Base-by-base conservation (phyloP, 2,329 filamentous ascomycete species). In the Cryphonectria naterciae region DNA sequence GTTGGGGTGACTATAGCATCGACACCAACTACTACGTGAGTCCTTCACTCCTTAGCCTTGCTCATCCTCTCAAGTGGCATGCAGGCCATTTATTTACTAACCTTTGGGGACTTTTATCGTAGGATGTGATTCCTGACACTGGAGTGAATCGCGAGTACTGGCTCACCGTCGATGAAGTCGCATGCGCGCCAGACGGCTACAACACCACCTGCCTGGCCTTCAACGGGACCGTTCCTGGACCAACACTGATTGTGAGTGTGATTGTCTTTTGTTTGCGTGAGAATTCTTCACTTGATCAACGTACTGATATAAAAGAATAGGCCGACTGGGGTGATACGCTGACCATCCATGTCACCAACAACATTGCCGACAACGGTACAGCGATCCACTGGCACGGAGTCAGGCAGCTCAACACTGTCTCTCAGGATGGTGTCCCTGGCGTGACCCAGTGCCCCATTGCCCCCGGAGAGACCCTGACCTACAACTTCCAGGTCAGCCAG, bases 281-380 rank as follows among this genome's bases (percentile, higher is more conserved):
- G 3, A 7, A 22, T 15, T 22, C 32, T 22, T 37, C 32, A 32
- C 22, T 37, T 49, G 43, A n/a, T 11, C 22, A 49, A 10, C 5
- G 19, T n/a, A 39, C 35, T 39, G 61, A 60, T 46, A 67, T 13
- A 10, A 1, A 0, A 5, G 17, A 49, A 28, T 3, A 81, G 52
- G 84, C 81, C 35, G 80, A 83, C 72, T 84, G 83, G 82, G 83
- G 83, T 32, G 83, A 85, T 74, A 76, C 70, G 28, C 75, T 83
- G n/a, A 79, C 89, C 49, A 85, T 91, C 63, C 87, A 88, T 54
- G 84, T 91, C 72, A 83, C 87, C 78, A 92, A 92, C 77, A 82
- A 86, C 22, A 84, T 91, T 1, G 83, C 83, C 4, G 70, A 73
- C 17, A 77, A 78, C 54, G 79, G 80, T 35, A 83, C 82, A 1